A percentile compares a stretch with the other conserved stretches of the same genome.
phyloP scores from a whole-genome alignment of 371 early-diverging fungal genomes.

The Saksenaea vasiformis region DNA sequence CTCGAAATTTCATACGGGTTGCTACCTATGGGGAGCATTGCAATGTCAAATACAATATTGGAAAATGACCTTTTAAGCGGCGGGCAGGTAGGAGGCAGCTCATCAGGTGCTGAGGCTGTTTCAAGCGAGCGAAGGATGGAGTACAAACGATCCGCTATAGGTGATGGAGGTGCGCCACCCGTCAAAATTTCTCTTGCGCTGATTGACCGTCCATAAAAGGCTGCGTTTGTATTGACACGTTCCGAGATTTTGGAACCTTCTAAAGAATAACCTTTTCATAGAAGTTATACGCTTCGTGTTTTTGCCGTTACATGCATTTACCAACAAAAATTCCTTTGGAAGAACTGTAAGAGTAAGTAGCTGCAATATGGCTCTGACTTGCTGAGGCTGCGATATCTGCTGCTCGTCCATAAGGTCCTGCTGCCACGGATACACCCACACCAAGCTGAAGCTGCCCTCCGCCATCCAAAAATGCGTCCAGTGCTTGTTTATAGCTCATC shows the following conservation, averaged over 20 bases:
- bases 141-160: conserved; percentile 30
- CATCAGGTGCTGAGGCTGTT: conserved; percentile 29
- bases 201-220: conserved; percentile 38
- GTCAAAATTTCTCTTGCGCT: conserved; percentile 38
- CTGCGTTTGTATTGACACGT: conserved; percentile 34
- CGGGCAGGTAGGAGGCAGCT: too few species aligned
- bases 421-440: conserved; percentile 33
- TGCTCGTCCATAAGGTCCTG: conserved; percentile 38
- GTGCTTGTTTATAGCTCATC: conserved; percentile 43
- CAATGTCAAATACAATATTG: too few species aligned
- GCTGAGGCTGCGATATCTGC: conserved; percentile 36
- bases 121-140: conserved; percentile 27
- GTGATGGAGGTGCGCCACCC: conserved; percentile 24
- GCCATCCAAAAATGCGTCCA: conserved; percentile 43
- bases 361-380: conserved; percentile 31
- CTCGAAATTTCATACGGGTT: too few species aligned
- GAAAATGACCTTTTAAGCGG: too few species aligned
- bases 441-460: conserved; percentile 48
- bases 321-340: conserved; percentile 41
- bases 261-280: conserved; percentile 32
- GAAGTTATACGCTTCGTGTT: too few species aligned
- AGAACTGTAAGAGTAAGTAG: conserved; percentile 43
- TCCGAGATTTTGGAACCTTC: conserved; percentile 46
- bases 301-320: conserved; percentile 1
- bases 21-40: too few species aligned